Conservation (phyloP, 306 rosid species). For the Lathyrus aphaca region DNA sequence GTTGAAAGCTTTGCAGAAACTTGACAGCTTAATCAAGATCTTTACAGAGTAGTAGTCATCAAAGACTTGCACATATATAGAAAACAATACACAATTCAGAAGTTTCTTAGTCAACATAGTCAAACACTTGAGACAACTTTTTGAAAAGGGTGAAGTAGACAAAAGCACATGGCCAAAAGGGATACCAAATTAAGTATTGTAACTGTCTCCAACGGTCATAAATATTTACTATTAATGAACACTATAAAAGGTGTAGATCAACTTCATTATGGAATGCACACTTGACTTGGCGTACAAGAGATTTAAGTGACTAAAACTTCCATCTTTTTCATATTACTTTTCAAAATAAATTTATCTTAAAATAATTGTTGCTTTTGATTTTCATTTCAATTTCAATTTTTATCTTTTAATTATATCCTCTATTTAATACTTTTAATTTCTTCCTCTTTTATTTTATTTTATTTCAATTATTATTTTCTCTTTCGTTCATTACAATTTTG, state of each 20-base stretch:
- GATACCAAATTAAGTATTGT: background rate
- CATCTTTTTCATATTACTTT: background rate
- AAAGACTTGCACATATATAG: too few relatives aligned
- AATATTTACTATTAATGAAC: background rate
- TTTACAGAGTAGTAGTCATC: background rate
- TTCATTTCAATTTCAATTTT: too few relatives aligned
- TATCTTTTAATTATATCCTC: too few relatives aligned
- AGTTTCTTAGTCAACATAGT: background rate
- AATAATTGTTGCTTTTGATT: too few relatives aligned
- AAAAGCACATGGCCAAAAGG: background rate
- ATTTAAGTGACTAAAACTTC: background rate
- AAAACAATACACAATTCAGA: background rate
- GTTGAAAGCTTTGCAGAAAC: background rate
- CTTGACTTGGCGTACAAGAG: background rate
- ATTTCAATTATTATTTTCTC: too few relatives aligned
- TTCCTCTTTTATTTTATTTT: too few relatives aligned
- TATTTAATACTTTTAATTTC: too few relatives aligned
- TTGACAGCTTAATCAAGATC: background rate
- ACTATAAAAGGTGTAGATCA: background rate
- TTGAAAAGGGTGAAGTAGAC: background rate
- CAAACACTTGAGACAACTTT: background rate
- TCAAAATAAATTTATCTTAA: too few relatives aligned
- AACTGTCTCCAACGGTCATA: background rate
- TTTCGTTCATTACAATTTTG: too few relatives aligned
- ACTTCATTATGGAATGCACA: background rate